phyloP scores from a whole-genome alignment of 495 filamentous ascomycete genomes.

The Penicillium turbatum region DNA sequence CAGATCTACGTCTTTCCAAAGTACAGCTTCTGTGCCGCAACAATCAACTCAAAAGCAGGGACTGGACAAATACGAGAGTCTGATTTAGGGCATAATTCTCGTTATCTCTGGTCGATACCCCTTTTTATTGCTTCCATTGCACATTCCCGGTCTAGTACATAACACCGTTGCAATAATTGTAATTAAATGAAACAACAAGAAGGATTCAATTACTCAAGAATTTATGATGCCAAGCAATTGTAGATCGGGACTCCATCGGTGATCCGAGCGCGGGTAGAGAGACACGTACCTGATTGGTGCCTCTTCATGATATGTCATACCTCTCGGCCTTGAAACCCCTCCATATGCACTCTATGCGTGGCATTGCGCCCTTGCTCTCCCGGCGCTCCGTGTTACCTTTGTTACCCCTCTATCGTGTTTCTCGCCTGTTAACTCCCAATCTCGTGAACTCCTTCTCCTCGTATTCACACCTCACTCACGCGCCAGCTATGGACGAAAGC shows the following conservation, averaged over 20 bases:
- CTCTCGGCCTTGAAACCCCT: slow-evolving; percentile 4
- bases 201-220: not conserved
- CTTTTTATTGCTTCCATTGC: slow-evolving; percentile 3
- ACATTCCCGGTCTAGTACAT: not conserved
- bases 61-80: slow-evolving; percentile 76
- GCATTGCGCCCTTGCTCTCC: slow-evolving; percentile 28
- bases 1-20: slow-evolving; percentile 16
- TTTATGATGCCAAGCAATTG: slow-evolving; percentile 2
- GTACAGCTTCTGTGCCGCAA: slow-evolving; percentile 27
- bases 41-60: slow-evolving; percentile 46
- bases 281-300: slow-evolving; percentile 15
- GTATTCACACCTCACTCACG: slow-evolving; percentile 10
- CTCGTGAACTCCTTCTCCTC: slow-evolving; percentile 13
- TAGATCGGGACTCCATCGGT: slow-evolving; percentile 7
- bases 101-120: not conserved
- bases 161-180: not conserved
- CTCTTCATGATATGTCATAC: slow-evolving; percentile 21
- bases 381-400: slow-evolving; percentile 28
- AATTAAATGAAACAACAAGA: not conserved
- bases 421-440: slow-evolving; percentile 16
- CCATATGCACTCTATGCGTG: slow-evolving; percentile 27
- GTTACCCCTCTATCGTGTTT: slow-evolving; percentile 23
- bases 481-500: slow-evolving; percentile 37
- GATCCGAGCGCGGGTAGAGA: slow-evolving; percentile 3
- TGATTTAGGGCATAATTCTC: slow-evolving; percentile 49